These are phyloP conservation scores for Taphrina pruni DNA, from an alignment of 1,139 yeast species.

Conservation along the genomic window DNA sequence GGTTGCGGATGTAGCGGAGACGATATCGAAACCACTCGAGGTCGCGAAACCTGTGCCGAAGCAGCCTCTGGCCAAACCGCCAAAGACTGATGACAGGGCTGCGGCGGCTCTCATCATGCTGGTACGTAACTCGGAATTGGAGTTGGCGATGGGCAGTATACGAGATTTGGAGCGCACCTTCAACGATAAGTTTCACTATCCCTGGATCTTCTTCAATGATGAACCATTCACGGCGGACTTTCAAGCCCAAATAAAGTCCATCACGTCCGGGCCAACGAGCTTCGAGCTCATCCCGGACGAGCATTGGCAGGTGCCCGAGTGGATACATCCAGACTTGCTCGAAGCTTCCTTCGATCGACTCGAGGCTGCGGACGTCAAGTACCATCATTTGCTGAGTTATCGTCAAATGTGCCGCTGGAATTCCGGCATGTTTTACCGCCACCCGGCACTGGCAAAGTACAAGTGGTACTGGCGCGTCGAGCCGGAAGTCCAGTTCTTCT, in stretches of 20 bases:
- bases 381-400: conserved; percentile 70
- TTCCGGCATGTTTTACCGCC: conserved; percentile 86
- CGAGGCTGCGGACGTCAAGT: conserved; percentile 60
- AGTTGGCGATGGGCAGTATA: conserved; percentile 64
- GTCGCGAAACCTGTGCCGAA: not conserved
- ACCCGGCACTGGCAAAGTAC: conserved; percentile 70
- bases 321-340: conserved; percentile 65
- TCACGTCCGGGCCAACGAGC: conserved; percentile 65
- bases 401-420: conserved; percentile 92
- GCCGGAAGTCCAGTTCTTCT: conserved; percentile 77
- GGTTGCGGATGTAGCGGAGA: not conserved
- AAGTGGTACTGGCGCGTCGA: conserved; percentile 96
- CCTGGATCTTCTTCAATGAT: conserved; percentile 81
- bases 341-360: conserved; percentile 64
- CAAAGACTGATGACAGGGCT: conserved; percentile 17
- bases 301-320: conserved; percentile 76
- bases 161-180: conserved; percentile 72
- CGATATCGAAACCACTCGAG: not conserved
- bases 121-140: conserved; percentile 62
- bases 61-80: conserved; percentile 26
- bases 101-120: conserved; percentile 37
- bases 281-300: conserved; percentile 68
- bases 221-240: conserved; percentile 61
- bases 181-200: conserved; percentile 68
- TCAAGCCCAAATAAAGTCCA: conserved; percentile 54